These are phyloP conservation scores for Alternaria angustiovoidea DNA, from an alignment of 2,329 filamentous ascomycete genomes.

Conservation along the genomic window DNA sequence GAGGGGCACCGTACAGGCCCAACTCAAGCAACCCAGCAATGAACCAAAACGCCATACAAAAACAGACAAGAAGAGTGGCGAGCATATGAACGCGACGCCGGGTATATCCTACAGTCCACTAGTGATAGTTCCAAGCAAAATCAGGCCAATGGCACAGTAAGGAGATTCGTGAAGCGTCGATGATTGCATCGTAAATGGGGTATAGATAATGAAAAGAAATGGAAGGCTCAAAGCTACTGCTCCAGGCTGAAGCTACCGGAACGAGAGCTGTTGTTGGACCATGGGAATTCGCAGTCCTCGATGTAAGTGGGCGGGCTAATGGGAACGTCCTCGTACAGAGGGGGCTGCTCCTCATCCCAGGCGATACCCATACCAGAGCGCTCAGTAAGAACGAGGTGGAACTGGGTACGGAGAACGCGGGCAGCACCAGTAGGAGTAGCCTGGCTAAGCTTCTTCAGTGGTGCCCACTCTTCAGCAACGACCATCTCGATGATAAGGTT, in stretches of 20 bases:
- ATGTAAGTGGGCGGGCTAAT: conserved; percentile 74
- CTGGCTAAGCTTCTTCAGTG: conserved; percentile 73
- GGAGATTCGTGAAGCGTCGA: conserved; percentile 29
- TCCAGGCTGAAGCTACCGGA: conserved; percentile 37
- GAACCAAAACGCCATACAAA: conserved; percentile 12
- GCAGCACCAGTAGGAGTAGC: conserved; percentile 89
- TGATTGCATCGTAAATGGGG: conserved; percentile 9
- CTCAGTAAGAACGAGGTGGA: conserved; percentile 82
- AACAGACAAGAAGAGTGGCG: conserved; percentile 12
- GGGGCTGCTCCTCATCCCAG: conserved; percentile 96
- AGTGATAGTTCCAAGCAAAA: conserved; percentile 26
- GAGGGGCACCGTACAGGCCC: conserved; percentile 23
- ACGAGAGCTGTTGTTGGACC: conserved; percentile 32
- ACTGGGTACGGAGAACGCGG: conserved; percentile 91
- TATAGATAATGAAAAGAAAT: conserved; percentile 10
- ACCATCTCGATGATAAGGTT: conserved; percentile 91
- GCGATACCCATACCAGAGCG: conserved; percentile 86
- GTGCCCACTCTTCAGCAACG: conserved; percentile 86
- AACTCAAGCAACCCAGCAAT: conserved; percentile 19
- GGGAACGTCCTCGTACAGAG: conserved; percentile 92
- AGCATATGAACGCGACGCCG: conserved; percentile 15
- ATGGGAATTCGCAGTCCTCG: conserved; percentile 37
- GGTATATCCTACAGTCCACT: conserved; percentile 41
- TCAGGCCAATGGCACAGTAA: conserved; percentile 27
- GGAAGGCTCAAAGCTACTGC: conserved; percentile 1